Conservation (phyloP, 345 rosid species). For the Eucalyptus paniculata region DNA sequence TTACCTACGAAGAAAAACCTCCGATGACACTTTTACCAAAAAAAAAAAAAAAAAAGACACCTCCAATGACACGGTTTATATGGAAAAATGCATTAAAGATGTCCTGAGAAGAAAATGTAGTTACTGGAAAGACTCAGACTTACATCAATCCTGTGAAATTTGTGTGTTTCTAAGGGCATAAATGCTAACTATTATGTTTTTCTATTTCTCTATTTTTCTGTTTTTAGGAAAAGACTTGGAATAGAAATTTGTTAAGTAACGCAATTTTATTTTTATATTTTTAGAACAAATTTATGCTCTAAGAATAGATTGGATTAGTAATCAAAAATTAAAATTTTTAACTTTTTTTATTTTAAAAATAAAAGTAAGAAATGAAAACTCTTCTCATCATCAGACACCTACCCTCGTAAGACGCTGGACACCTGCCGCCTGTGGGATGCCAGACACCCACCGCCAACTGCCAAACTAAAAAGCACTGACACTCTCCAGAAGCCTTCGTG, state of each 20-base stretch:
- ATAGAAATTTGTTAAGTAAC: rapidly evolving
- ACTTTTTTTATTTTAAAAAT: rapidly evolving
- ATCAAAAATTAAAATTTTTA: too few species aligned
- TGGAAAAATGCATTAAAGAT: background rate
- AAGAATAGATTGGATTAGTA: too few species aligned
- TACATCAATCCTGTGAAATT: background rate
- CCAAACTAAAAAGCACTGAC: too few species aligned
- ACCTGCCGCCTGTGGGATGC: rapidly evolving
- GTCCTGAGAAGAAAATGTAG: rapidly evolving
- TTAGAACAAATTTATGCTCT: rapidly evolving
- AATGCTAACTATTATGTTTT: rapidly evolving
- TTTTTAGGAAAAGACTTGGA: rapidly evolving
- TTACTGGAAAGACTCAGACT: background rate
- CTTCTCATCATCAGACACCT: rapidly evolving
- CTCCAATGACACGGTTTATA: background rate
- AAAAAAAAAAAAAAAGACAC: background rate
- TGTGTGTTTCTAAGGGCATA: rapidly evolving
- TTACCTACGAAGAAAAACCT: background rate
- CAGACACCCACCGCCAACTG: rapidly evolving
- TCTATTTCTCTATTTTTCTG: too few species aligned
- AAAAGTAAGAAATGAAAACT: rapidly evolving
- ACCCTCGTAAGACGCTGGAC: rapidly evolving
- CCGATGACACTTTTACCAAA: background rate
- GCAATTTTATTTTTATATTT: too few species aligned
- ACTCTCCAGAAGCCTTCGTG: rapidly evolving